These are phyloP conservation scores for Diospyros kaki DNA, from an alignment of 148 eudicot genomes.

Conservation along the genomic window DNA sequence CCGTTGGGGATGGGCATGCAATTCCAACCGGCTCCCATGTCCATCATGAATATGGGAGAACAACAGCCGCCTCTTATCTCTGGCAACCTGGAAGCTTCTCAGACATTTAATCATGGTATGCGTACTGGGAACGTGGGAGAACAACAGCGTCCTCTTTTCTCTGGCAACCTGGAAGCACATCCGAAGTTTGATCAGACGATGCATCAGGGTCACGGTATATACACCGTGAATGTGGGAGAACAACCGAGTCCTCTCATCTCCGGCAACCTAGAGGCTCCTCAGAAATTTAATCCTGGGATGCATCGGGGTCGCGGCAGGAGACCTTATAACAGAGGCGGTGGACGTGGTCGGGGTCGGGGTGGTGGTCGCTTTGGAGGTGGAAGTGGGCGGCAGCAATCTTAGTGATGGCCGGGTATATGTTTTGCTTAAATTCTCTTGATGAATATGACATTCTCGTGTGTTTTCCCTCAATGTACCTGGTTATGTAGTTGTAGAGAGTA, in stretches of 20 bases:
- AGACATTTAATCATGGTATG: constrained; percentile 35
- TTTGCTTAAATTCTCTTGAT: no score
- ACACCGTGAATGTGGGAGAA: constrained; percentile 17
- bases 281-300: constrained; percentile 35
- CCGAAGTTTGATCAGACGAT: constrained; percentile 36
- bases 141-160: constrained; percentile 21
- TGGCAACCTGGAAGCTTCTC: constrained; percentile 25
- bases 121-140: constrained; percentile 34
- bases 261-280: constrained; percentile 25
- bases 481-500: no score
- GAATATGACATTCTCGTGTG: no score
- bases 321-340: constrained; percentile 47
- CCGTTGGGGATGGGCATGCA: no score
- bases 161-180: constrained; percentile 23
- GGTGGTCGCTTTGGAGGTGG: constrained; percentile 64
- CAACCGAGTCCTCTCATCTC: constrained; percentile 19
- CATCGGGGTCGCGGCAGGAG: constrained; percentile 38
- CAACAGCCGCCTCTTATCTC: constrained; percentile 19
- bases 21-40: constrained; percentile 30
- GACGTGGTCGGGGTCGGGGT: constrained; percentile 55
- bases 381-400: constrained; percentile 38
- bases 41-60: constrained; percentile 22
- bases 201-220: constrained; percentile 30
- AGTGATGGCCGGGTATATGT: neutral
- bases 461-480: no score